Base-by-base conservation (phyloP, 148 eudicot genomes). In the Camellia granthamiana region DNA sequence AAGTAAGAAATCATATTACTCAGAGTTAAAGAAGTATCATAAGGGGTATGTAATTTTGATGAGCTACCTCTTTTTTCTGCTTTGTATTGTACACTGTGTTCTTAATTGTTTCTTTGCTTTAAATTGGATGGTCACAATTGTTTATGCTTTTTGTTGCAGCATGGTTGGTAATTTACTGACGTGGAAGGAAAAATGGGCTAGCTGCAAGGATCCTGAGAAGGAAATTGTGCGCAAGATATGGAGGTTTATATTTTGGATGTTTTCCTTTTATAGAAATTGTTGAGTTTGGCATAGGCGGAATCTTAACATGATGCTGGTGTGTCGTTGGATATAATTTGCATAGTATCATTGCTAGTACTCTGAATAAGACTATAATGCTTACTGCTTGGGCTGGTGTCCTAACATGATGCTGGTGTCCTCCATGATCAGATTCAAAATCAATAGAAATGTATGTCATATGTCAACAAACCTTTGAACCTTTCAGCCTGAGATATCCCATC, bases 401-500 rank as follows among this genome's bases (percentile, higher is more conserved):
- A n/a, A n/a, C n/a, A n/a, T n/a, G n/a, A n/a, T n/a, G n/a, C n/a
- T n/a, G 68, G 18, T 61, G 65, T 9, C 68, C 38, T 63, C 38
- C 68, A 21, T 23, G 42, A 63, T 21, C 65, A n/a, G n/a, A 61
- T 6, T 9, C 23, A 62, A 18, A 23, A 62, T 18, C 3, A 16
- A 18, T 21, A 18, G 54, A 5, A 5, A 51, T 51, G 9, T 51
- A 9, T 5, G 6, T 51, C 66, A 6, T 62, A 62, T 62, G 10
- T 62, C 66, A n/a, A 62, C 66, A 62, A n/a, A 6, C 30, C 3
- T 23, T 62, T 49, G 52, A 49, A 49, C 52, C 52, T 49, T 49
- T 49, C 98, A 96, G 84, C 87, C 85, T 70, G 99, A 96, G 75
- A 90, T 96, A 85, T 92, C 92, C 61, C 91, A 87, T 67, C 99